Conservation (phyloP, 2,329 filamentous ascomycete genomes). For the Monosporascus sp. region DNA sequence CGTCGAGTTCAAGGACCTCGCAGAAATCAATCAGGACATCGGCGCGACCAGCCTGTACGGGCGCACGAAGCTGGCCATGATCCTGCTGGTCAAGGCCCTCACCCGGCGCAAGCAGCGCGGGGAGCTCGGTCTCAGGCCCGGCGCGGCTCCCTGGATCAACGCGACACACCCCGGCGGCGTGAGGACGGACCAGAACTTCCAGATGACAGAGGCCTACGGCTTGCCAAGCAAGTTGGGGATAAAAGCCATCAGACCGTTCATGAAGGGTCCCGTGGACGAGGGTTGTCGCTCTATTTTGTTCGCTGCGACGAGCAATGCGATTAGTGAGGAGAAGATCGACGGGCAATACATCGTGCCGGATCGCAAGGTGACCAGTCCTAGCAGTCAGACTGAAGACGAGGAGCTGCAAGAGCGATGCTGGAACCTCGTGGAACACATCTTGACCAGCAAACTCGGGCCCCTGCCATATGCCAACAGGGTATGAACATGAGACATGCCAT, state of each 20-base stretch:
- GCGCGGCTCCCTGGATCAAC: conserved; percentile 36
- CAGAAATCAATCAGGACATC: conserved; percentile 45
- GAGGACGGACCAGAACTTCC: conserved; percentile 29
- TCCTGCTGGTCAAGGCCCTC: conserved; percentile 40
- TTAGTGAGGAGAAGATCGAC: conserved; percentile 38
- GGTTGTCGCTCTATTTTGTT: conserved; percentile 44
- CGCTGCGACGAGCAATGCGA: conserved; percentile 38
- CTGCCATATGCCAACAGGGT: conserved; percentile 23
- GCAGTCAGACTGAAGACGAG: conserved; percentile 36
- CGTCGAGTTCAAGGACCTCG: conserved; percentile 36
- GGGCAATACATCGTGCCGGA: conserved; percentile 45
- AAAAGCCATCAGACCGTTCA: conserved; percentile 33
- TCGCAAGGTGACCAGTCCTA: conserved; percentile 38
- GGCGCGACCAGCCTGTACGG: conserved; percentile 42
- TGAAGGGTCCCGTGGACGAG: conserved; percentile 43
- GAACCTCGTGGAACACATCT: conserved; percentile 37
- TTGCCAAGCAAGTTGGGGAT: conserved; percentile 40
- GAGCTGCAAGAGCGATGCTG: conserved; percentile 38
- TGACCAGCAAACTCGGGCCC: conserved; percentile 32
- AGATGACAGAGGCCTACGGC: conserved; percentile 45
- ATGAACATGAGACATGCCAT: background rate
- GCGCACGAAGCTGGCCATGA: conserved; percentile 43
- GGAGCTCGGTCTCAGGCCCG: conserved; percentile 26
- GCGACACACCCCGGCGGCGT: conserved; percentile 45
- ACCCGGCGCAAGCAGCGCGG: conserved; percentile 31